These are phyloP conservation scores for Murraya koenigii DNA, from an alignment of 345 rosid species.

Conservation along the genomic window DNA sequence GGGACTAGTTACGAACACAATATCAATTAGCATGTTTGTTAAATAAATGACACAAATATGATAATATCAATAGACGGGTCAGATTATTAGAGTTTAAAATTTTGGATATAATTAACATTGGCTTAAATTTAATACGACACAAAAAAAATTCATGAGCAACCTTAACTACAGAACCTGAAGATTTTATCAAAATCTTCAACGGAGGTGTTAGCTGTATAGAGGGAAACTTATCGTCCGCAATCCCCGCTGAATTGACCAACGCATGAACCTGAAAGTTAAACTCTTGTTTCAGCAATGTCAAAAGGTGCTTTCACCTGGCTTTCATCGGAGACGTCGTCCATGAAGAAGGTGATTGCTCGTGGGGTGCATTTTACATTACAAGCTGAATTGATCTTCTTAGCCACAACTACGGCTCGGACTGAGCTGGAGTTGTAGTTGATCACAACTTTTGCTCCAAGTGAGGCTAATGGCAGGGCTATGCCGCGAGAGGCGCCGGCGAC, in stretches of 20 bases:
- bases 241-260: conserved; percentile 29
- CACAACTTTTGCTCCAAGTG: conserved; percentile 32
- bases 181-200: conserved; percentile 32
- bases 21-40: too few relatives aligned
- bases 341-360: conserved; percentile 19
- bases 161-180: conserved; percentile 17
- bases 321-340: conserved; percentile 28
- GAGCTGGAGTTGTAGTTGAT: conserved; percentile 32
- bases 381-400: conserved; percentile 21
- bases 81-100: too few relatives aligned
- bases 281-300: conserved; percentile 25
- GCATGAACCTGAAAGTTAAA: conserved; percentile 21
- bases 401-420: conserved; percentile 25
- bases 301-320: conserved; percentile 27
- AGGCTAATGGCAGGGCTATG: conserved; percentile 24
- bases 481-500: conserved; percentile 25
- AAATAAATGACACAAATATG: too few relatives aligned
- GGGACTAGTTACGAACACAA: too few relatives aligned
- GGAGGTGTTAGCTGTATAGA: conserved; percentile 16
- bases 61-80: too few relatives aligned
- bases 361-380: neutral
- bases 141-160: neutral
- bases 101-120: too few relatives aligned
- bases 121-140: too few relatives aligned
- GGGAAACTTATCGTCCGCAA: conserved; percentile 15